Conservation (phyloP, 768 basidiomycete genomes). For the Lentinula edodes region DNA sequence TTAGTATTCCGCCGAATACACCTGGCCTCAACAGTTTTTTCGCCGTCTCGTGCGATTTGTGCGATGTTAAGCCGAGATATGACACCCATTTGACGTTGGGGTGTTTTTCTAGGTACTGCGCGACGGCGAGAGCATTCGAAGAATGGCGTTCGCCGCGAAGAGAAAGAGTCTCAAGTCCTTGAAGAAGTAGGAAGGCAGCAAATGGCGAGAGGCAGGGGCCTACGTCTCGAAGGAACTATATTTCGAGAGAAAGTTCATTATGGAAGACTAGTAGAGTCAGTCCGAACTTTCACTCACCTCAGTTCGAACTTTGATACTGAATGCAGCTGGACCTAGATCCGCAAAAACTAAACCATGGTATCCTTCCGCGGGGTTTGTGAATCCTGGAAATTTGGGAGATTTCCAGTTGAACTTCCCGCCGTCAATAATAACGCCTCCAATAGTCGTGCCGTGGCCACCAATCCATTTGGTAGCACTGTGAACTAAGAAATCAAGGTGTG, state of each 20-base stretch:
- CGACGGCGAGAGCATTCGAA: constrained; percentile 50
- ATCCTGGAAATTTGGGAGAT: constrained; percentile 47
- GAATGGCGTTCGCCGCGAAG: constrained; percentile 54
- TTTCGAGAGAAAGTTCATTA: neutral
- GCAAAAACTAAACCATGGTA: constrained; percentile 50
- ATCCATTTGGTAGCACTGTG: constrained; percentile 67
- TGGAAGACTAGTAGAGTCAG: neutral
- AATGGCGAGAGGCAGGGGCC: constrained; percentile 50
- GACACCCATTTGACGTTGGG: constrained; percentile 32
- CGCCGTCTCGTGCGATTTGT: constrained; percentile 29
- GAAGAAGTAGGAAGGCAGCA: constrained; percentile 48
- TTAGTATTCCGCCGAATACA: constrained; percentile 31
- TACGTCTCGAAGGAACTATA: constrained; percentile 44
- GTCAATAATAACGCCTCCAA: constrained; percentile 5
- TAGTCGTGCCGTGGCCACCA: constrained; percentile 41
- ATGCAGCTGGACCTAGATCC: constrained; percentile 48
- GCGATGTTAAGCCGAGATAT: constrained; percentile 31
- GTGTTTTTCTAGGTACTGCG: constrained; percentile 30
- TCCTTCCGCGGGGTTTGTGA: constrained; percentile 49
- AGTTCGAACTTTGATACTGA: constrained; percentile 45
- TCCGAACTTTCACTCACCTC: constrained; percentile 7
- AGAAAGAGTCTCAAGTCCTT: constrained; percentile 58
- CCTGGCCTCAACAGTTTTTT: constrained; percentile 21
- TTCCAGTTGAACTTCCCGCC: constrained; percentile 53
- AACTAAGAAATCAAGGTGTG: constrained; percentile 21